These are phyloP conservation scores for Tulasnella sp. DNA, from an alignment of 768 basidiomycete species.

Conservation along the genomic window DNA sequence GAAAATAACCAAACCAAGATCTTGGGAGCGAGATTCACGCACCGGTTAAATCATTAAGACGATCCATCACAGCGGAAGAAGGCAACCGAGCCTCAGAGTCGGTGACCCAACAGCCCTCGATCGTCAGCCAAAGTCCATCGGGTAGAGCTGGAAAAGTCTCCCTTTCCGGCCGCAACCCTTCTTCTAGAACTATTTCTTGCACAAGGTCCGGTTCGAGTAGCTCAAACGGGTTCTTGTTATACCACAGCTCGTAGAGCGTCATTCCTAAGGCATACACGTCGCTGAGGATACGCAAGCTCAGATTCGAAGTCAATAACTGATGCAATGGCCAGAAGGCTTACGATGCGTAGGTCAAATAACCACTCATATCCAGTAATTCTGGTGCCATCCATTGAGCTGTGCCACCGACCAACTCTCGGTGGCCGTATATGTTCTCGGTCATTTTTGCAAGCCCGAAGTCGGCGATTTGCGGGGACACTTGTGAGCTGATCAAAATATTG, in stretches of 20 bases:
- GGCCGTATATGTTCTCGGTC: not conserved
- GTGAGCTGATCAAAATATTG: not conserved
- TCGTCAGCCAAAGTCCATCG: not conserved
- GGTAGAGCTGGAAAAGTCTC: not conserved
- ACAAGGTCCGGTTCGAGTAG: not conserved
- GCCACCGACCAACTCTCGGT: not conserved
- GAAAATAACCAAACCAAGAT: too few species aligned
- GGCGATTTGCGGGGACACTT: not conserved
- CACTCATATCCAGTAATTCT: not conserved
- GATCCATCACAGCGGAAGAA: not conserved
- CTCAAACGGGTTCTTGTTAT: not conserved
- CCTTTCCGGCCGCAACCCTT: not conserved
- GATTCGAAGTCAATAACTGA: not conserved
- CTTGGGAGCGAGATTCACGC: not conserved
- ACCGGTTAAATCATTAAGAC: not conserved
- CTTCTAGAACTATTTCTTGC: not conserved
- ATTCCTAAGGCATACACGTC: not conserved
- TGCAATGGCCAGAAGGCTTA: not conserved
- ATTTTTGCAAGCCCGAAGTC: not conserved
- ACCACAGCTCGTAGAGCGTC: not conserved
- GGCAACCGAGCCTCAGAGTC: not conserved
- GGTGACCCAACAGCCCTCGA: not conserved
- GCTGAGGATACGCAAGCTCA: not conserved
- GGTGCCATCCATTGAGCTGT: not conserved
- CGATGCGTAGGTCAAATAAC: not conserved